Evolutionary conservation across 192 early-diverging fungal species (phyloP), one percentile per base, ranked within the genome.

Genomic region (Spizellomyces punctatus): DNA sequence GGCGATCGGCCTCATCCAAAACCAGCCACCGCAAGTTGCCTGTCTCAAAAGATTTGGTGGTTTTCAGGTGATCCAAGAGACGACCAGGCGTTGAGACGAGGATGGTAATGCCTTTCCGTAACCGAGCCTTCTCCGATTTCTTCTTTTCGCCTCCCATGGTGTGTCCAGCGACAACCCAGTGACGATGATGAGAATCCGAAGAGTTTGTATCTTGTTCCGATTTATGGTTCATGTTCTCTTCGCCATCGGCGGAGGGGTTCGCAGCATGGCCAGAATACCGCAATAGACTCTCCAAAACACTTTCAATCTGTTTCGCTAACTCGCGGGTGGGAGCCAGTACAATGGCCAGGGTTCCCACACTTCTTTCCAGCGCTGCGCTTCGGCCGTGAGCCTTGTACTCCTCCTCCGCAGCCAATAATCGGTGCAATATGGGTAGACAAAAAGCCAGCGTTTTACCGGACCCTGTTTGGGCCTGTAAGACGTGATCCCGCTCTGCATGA

Each of bases 401-500:
- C 14, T 78, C 73, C 27, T 89, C 83, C 12, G 93, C 89, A 55
- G 78, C 75, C 44, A 99, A 79, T n/a, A 99, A 67, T 17, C 90
- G 85, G 73, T 98, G 90, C 42, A 98, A 67, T 63, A 99, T 95
- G 14, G 98, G 98, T 47, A 98, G 79, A 27, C 98, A 82, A 72
- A 94, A 99, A 4, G 96, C 85, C 52, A 99, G 81, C 0, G 98
- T 99, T 76, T 99, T 99, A 66, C 98, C 98, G 6, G 95, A 96
- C 60, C 98, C 98, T 5, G 96, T 99, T 67, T 95, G 92, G 14
- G 96, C 94, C 76, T 97, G 94, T 50, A 99, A 86, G 64, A 98
- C 87, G 14, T 92, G 86, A 78, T 98, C 96, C 42, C 80, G 89
- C 73, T 87, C 86, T 7, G 65, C 58, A 12, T 71, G 71, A 4